These are phyloP conservation scores for Colletotrichum costaricense DNA, from an alignment of 2,329 filamentous ascomycete species.

Conservation along the genomic window DNA sequence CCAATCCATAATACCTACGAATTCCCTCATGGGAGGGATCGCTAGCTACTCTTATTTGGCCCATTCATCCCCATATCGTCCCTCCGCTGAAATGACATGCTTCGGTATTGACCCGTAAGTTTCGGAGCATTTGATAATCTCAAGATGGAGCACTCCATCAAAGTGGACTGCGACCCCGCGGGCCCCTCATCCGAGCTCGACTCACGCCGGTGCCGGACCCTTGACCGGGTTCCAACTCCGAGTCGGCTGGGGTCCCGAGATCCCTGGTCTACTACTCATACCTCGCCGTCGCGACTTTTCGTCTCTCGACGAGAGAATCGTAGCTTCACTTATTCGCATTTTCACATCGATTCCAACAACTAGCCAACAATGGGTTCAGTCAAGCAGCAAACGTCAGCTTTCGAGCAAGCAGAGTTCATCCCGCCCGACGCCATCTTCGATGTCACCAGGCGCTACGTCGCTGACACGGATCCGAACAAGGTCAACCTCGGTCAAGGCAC, in stretches of 20 bases:
- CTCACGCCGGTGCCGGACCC: conserved; percentile 27
- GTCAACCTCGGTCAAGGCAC: conserved; percentile 52
- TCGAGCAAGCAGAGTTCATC: conserved; percentile 40
- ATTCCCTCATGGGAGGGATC: no score
- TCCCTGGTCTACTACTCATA: not conserved
- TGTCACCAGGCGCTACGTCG: conserved; percentile 46
- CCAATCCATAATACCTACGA: not conserved
- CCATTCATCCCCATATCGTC: not conserved
- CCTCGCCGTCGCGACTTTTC: not conserved
- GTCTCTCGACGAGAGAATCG: not conserved
- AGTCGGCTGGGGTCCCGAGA: conserved; percentile 25
- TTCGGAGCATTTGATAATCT: conserved; percentile 27
- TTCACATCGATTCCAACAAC: not conserved
- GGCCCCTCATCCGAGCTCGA: conserved; percentile 15
- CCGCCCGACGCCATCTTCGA: conserved; percentile 48
- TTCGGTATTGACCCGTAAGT: not conserved
- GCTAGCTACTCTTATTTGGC: conserved; percentile 19
- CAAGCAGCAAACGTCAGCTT: conserved; percentile 32
- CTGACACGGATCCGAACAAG: conserved; percentile 45
- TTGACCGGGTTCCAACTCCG: conserved; percentile 23
- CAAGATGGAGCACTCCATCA: not conserved
- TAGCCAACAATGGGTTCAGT: conserved; percentile 15
- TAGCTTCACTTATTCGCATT: not conserved
- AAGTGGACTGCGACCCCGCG: conserved; percentile 23
- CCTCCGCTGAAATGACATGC: not conserved